Base-by-base conservation (phyloP, 495 filamentous ascomycete species). In the Neurospora sp. region DNA sequence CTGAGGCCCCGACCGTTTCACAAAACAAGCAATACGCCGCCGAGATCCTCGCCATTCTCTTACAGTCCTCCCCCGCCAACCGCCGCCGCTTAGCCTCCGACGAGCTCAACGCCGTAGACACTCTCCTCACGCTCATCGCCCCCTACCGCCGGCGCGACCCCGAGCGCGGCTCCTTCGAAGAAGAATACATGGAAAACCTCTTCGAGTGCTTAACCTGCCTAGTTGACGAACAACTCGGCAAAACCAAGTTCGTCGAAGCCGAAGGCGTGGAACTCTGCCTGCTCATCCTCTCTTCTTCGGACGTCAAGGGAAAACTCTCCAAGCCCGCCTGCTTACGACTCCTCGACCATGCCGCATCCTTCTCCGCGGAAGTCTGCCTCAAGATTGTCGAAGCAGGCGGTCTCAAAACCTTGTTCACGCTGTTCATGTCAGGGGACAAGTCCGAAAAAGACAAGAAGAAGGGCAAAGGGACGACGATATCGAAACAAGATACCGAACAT, bases 21-120 rank as follows among this genome's bases (percentile, higher is more conserved):
- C 96, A 99, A 81, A 99, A 99, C 80, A 97, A 94, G 79, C 96
- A 97, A 79, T 99, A 98, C 77, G 87, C 94, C 0, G 93, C 96
- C 9, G 96, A 99, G 81, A 86, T 98, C 16, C 83, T 99, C 18
- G 92, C 95, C 3, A 97, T 99, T 70, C 82, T 99, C 0, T 78
- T 82, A n/a, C 81, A 83, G 71, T 76, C 76, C 14, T 82, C 83
- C 35, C 80, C 92, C 16, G 92, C 94, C 77, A 95, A 92, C 78
- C 85, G 92, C 40, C 82, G 83, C 45, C 85, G 86, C 65, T 81
- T 97, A n/a, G 85, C 87, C 69, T 80, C 82, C 10, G 53, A 65
- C 27, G 53, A 65, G 53, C 78, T 92, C 3, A 89, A 97, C 71
- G 93, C 91, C 22, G 84, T 94, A 7, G 96, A 99, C 75, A 78